Conservation (phyloP, 1,284 basidiomycete genomes). For the Cerioporus squamosus region DNA sequence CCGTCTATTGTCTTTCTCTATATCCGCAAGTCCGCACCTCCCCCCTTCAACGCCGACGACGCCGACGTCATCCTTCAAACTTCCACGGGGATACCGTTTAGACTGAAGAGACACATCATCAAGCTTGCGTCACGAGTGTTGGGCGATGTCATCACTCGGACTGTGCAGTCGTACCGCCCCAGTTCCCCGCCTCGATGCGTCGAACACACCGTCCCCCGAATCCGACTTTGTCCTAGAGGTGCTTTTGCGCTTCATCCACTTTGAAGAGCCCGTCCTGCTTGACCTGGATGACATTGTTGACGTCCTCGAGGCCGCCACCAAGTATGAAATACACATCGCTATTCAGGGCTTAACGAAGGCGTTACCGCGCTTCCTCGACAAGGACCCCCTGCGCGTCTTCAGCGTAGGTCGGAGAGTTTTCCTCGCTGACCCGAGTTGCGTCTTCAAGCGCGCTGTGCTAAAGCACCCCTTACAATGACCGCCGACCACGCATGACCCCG, state of each 20-base stretch:
- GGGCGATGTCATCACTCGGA: too few species aligned
- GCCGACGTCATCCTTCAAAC: slow-evolving; percentile 7
- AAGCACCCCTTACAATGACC: slow-evolving; percentile 3
- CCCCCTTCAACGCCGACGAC: slow-evolving; percentile 6
- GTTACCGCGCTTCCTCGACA: slow-evolving; percentile 10
- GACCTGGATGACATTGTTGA: too few species aligned
- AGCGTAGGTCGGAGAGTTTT: slow-evolving; percentile 14
- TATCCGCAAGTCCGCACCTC: not conserved
- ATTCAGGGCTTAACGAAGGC: not conserved
- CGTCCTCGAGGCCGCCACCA: too few species aligned
- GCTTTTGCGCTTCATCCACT: too few species aligned
- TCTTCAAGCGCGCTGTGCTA: not conserved
- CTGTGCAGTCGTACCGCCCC: too few species aligned
- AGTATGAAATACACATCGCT: too few species aligned
- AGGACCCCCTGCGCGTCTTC: slow-evolving; percentile 16
- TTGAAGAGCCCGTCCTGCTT: too few species aligned
- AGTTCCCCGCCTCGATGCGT: too few species aligned
- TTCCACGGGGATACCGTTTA: not conserved
- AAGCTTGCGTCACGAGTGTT: too few species aligned
- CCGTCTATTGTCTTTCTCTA: slow-evolving; percentile 10
- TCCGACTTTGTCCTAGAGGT: too few species aligned
- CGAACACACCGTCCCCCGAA: too few species aligned
- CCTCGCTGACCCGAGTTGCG: not conserved
- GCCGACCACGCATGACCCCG: not conserved
- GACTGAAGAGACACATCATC: not conserved